A percentile compares a stretch with the other conserved stretches of the same genome.
phyloP scores from a whole-genome alignment of 106 monocot genomes.

The Vanilla planifolia region DNA sequence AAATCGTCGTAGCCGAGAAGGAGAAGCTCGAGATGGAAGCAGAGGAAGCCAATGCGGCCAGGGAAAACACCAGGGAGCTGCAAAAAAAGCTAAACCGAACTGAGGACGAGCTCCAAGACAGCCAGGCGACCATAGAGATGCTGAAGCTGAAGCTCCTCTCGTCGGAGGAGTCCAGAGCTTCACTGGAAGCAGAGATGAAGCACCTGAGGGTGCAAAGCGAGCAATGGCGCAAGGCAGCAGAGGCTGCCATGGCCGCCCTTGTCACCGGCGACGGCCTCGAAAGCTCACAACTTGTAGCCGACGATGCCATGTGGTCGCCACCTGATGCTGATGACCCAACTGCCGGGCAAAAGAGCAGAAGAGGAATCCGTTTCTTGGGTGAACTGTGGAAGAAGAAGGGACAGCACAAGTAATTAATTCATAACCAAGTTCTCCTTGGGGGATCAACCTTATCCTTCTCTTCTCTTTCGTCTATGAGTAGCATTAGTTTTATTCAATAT shows the following conservation, averaged over 20 bases:
- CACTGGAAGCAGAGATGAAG: conserved; percentile 45
- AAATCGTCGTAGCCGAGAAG: conserved; percentile 23
- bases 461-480: too few species aligned
- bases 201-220: conserved; percentile 40
- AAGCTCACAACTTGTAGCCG: neutral
- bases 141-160: conserved; percentile 27
- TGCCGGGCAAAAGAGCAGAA: neutral
- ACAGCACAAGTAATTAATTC: neutral
- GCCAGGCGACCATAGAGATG: conserved; percentile 11
- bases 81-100: conserved; percentile 23
- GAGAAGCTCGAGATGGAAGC: conserved; percentile 25
- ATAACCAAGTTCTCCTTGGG: too few species aligned
- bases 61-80: conserved; percentile 28
- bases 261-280: neutral
- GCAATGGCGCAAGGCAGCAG: conserved; percentile 64
- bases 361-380: neutral
- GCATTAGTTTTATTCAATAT: too few species aligned
- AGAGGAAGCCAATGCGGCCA: conserved; percentile 12
- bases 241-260: conserved; percentile 37
- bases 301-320: neutral
- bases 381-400: conserved; percentile 4
- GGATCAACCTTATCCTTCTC: too few species aligned
- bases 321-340: neutral
- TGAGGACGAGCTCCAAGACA: conserved; percentile 30
- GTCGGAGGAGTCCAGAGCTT: conserved; percentile 14